Evolutionary conservation across 805 yeast species (phyloP).

Genomic region (Metschnikowia vanudenii): DNA sequence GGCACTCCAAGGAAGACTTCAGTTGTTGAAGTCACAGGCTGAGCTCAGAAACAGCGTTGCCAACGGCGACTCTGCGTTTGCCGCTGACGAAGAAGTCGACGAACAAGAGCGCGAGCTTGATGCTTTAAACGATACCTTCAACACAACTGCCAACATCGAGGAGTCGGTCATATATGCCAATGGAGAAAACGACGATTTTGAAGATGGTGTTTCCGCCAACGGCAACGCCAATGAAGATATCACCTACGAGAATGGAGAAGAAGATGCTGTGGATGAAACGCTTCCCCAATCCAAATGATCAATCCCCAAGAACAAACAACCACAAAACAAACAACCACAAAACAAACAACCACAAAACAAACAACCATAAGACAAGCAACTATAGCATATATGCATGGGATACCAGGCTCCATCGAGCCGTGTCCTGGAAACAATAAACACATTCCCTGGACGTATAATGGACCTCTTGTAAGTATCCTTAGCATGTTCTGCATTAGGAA

Average conservation of each 20-base stretch:
- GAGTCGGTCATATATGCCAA: conserved; percentile 37
- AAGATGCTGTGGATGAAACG: conserved; percentile 7
- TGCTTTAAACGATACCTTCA: conserved; percentile 18
- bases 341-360: too few species aligned
- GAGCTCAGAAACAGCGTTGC: conserved; percentile 49
- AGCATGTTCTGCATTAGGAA: too few species aligned
- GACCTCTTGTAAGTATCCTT: too few species aligned
- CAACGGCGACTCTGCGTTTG: conserved; percentile 15
- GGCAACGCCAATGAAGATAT: conserved; percentile 3
- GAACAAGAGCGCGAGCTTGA: conserved; percentile 19
- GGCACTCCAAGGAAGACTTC: conserved; percentile 82
- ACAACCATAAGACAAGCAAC: too few species aligned
- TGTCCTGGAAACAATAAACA: too few species aligned
- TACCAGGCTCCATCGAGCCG: too few species aligned
- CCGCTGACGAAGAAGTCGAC: conserved; percentile 15
- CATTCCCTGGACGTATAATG: too few species aligned
- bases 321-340: not conserved
- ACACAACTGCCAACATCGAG: conserved; percentile 26
- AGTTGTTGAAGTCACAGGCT: conserved; percentile 73
- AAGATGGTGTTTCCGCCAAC: conserved; percentile 8
- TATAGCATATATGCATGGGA: too few species aligned
- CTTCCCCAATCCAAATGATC: not conserved
- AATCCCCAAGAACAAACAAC: not conserved
- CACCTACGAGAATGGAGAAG: conserved; percentile 15
- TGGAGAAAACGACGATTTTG: conserved; percentile 39